Evolutionary conservation across 2,329 filamentous ascomycete genomes (phyloP), one percentile per base, ranked within the genome.

Genomic region (Nectriaceae sp.): DNA sequence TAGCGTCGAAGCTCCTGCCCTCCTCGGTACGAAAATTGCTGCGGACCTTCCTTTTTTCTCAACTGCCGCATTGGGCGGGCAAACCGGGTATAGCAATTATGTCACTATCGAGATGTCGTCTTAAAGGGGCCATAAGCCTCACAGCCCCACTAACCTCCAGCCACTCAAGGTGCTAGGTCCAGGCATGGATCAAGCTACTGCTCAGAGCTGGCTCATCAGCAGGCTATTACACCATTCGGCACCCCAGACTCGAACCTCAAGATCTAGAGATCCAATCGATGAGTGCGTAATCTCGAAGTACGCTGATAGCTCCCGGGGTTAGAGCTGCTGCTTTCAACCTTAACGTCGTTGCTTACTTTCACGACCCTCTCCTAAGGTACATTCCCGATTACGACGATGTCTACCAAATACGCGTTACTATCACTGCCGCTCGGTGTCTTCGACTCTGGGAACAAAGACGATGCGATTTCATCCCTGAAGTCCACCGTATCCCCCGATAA

Each of bases 351-450:
- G 45, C 47, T 47, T 50, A 39, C 50, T 39, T 52, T 29, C 24
- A 18, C 46, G 16, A 16, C 42, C 50, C 41, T 24, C 39, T 20
- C 41, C 40, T 45, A 21, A 42, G 36, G 33, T 29, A 29, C 43
- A 36, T 44, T 33, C 36, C 35, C 29, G 40, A 47, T 31, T 19
- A 21, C 43, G 40, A 43, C 59, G 54, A 80, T 79, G 77, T 67
- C 75, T 45, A 68, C 72, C 59, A 91, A 84, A 65, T 97, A 96
- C 77, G 83, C 92, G 62, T 82, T 97, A 65, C 80, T 97, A 61
- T 97, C 94, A 54, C 82, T 99, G 54, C 94, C 94, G 50, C 86
- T 89, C 59, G 89, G 89, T 50, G 92, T 93, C 68, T 87, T 91
- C 65, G 87, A 90, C 60, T 88, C 89, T 42, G 82, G 83, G 73